Evolutionary conservation across 805 yeast genomes (phyloP), one percentile per base, ranked within the genome.

Genomic region (Metschnikowia anglica): DNA sequence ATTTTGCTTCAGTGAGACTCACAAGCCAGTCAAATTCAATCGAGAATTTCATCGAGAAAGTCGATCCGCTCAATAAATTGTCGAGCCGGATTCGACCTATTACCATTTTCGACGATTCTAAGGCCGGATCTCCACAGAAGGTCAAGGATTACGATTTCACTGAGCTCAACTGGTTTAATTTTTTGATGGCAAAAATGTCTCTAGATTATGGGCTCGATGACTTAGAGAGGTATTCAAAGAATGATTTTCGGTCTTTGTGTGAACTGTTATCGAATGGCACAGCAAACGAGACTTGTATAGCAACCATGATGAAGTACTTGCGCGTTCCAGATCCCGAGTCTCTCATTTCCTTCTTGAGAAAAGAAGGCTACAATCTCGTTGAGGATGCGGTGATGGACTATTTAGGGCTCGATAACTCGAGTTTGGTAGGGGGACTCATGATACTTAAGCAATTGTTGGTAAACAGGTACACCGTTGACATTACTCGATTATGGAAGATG

Each of bases 1-100:
- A 52, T 28, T 46, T 53, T 34, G 57, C 56, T 0, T 54, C 48
- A 27, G 57, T 53, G 4, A 41, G 51, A 13, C 46, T 53, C 21
- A 31, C 54, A 7, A 47, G 41, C 25, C 39, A 44, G 15, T 44
- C 39, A 33, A 61, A 51, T 29, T 52, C 60, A 4, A 58, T 71
- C 7, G 70, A 70, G 42, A 41, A 52, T 2, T 55, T 69, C 23
- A 63, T 73, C 19, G 73, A 66, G 28, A 70, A 59, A 43, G 58
- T 70, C 0, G 77, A 73, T 48, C 78, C 78, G 2, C 57, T 73
- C 20, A 60, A 53, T 34, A 54, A 61, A 4, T 55, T 69, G 11
- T 60, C 74, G 2, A 62, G 53, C 32, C 58, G 55, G 34, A 63
- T 58, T 34, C 63, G 63, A 38, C 65, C 68, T 3, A 70, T 72